These are phyloP conservation scores for Boeremia lycopersici DNA, from an alignment of 2,329 filamentous ascomycete species.

Conservation along the genomic window DNA sequence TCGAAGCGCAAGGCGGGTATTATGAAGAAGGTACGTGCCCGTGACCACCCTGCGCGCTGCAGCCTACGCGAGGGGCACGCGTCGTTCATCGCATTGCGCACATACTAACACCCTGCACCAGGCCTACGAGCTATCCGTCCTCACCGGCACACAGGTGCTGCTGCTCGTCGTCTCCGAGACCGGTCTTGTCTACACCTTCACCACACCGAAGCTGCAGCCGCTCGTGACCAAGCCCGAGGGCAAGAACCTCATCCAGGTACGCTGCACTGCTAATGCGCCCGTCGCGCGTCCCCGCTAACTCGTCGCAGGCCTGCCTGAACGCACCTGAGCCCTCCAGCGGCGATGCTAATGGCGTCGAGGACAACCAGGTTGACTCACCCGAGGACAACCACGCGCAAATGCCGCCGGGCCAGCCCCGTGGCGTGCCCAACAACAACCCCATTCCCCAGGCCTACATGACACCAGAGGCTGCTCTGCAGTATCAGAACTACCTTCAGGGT, in stretches of 20 bases:
- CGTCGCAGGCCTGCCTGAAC: constrained; percentile 86
- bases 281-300: constrained; percentile 43
- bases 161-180: constrained; percentile 97
- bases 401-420: constrained; percentile 71
- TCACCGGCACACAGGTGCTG: constrained; percentile 96
- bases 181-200: constrained; percentile 96
- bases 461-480: constrained; percentile 74
- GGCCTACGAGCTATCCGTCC: constrained; percentile 96
- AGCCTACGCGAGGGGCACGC: not conserved
- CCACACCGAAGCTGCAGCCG: constrained; percentile 96
- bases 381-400: constrained; percentile 86
- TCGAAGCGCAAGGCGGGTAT: constrained; percentile 99
- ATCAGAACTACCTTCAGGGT: constrained; percentile 79
- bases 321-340: constrained; percentile 86
- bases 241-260: constrained; percentile 98
- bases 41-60: constrained; percentile 1
- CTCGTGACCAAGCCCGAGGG: constrained; percentile 98
- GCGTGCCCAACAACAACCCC: constrained; percentile 69
- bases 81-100: not conserved
- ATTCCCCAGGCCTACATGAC: constrained; percentile 70
- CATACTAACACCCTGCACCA: constrained; percentile 46
- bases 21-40: constrained; percentile 93
- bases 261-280: constrained; percentile 32
- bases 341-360: constrained; percentile 67
- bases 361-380: constrained; percentile 75